Conservation (phyloP, 192 early-diverging fungal genomes). For the Radiomyces spectabilis region DNA sequence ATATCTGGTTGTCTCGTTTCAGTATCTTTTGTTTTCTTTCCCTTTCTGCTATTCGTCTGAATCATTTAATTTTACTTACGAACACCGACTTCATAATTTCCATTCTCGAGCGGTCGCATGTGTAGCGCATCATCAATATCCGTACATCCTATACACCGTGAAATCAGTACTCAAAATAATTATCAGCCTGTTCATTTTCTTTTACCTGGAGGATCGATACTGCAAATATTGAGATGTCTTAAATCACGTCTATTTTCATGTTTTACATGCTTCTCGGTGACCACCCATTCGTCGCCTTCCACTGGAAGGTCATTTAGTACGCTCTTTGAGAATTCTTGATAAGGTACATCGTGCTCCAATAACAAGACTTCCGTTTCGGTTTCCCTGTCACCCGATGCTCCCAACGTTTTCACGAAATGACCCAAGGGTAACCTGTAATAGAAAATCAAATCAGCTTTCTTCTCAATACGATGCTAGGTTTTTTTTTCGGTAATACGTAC, state of each 20-base stretch:
- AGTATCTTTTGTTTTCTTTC: too few relatives aligned
- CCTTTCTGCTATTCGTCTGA: too few relatives aligned
- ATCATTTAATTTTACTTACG: slow-evolving; percentile 33
- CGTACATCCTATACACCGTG: slow-evolving; percentile 78
- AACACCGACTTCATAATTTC: slow-evolving; percentile 42
- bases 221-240: slow-evolving; percentile 79
- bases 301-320: slow-evolving; percentile 77
- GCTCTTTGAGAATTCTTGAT: slow-evolving; percentile 83
- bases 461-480: too few relatives aligned
- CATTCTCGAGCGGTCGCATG: slow-evolving; percentile 49
- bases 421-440: slow-evolving; percentile 61
- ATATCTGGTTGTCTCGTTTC: slow-evolving; percentile 72
- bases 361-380: slow-evolving; percentile 96
- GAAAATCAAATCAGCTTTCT: neutral
- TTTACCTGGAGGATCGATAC: slow-evolving; percentile 91
- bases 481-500: too few relatives aligned
- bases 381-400: slow-evolving; percentile 87
- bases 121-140: slow-evolving; percentile 99
- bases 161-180: neutral
- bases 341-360: slow-evolving; percentile 94
- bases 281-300: slow-evolving; percentile 85
- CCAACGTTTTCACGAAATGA: slow-evolving; percentile 88
- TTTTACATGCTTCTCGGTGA: slow-evolving; percentile 61
- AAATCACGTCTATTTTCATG: slow-evolving; percentile 71
- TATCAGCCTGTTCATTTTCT: neutral